Base-by-base conservation (phyloP, 345 rosid genomes). In the Aegle marmelos region DNA sequence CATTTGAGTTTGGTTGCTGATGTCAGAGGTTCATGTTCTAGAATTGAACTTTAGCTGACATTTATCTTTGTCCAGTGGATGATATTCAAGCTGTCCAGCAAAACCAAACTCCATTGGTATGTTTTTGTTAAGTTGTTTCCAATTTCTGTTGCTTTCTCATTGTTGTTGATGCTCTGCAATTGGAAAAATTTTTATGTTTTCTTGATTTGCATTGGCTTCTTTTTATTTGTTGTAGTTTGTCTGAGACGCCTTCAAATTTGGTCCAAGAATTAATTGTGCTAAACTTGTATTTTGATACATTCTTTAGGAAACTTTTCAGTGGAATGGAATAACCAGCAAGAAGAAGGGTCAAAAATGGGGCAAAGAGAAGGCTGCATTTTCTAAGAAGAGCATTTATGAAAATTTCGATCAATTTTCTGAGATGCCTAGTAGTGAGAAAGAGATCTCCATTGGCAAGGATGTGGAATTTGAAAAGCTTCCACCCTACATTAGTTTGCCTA, bases 291-390 rank as follows among this genome's bases (percentile, higher is more conserved):
- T 53, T 65, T 80, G 73, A 70, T 24, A 71, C n/a, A 31, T 78
- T 70, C 72, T 39, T 74, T 85, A 92, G 95, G 88, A 89, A 78
- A 85, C 76, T 13, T 87, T 88, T 81, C 84, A 82, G 62, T 94
- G 98, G 99, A 97, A 88, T 81, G 95, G 98, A 78, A 85, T 80
- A 81, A 93, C 88, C 81, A 92, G 93, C 84, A 97, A 97, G 86
- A 97, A 86, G 89, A 94, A 84, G 83, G 97, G 97, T 41, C 97
- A 97, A 82, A 94, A 93, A 79, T 94, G 99, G 98, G 98, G 98
- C 54, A 86, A 53, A 76, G 93, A 93, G 83, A 94, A 90, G 81
- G 77, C 79, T 62, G 80, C 86, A 60, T 84, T 82, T 54, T 73
- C 79, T 36, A 89, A 87, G 86, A 70, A 85, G 88, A 86, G 85